A percentile compares a stretch with the other conserved stretches of the same genome.
phyloP scores from a whole-genome alignment of 306 rosid genomes.

The Coriaria nepalensis region DNA sequence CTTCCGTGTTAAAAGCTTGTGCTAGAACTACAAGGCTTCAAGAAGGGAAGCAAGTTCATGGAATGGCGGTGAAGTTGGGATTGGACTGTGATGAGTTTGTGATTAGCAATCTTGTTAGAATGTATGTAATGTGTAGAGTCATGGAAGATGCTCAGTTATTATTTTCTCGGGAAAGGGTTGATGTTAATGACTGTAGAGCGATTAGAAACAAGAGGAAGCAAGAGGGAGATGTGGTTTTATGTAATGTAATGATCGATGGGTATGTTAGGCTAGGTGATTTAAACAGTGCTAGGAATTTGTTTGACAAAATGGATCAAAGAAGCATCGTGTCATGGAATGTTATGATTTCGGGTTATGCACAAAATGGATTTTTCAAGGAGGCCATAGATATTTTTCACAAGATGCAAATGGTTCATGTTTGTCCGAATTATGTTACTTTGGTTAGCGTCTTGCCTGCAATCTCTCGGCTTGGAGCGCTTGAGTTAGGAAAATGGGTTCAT shows the following conservation, averaged over 20 bases:
- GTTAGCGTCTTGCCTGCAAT: conserved; percentile 59
- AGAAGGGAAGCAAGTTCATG: conserved; percentile 63
- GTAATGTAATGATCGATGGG: conserved; percentile 59
- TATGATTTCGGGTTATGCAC: conserved; percentile 63
- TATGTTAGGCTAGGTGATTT: conserved; percentile 41
- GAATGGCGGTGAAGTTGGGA: conserved; percentile 51
- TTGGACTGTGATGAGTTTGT: conserved; percentile 48
- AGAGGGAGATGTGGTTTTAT: conserved; percentile 55
- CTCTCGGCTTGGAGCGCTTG: conserved; percentile 55
- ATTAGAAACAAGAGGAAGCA: conserved; percentile 22
- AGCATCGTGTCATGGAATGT: conserved; percentile 73
- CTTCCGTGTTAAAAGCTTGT: conserved; percentile 63
- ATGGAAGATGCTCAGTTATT: conserved; percentile 40
- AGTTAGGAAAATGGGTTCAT: conserved; percentile 69
- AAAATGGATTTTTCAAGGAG: conserved; percentile 43
- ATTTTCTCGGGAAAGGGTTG: conserved; percentile 31
- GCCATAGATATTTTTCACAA: conserved; percentile 41
- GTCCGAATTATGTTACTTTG: conserved; percentile 57
- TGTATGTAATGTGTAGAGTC: conserved; percentile 56
- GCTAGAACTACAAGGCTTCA: conserved; percentile 26
- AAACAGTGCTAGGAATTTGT: conserved; percentile 32
- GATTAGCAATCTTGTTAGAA: conserved; percentile 45
- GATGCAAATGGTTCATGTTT: conserved; percentile 39
- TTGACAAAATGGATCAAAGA: conserved; percentile 46
- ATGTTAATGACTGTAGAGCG: conserved; percentile 8